These are phyloP conservation scores for Trichoderma orchidacearum DNA, from an alignment of 495 filamentous ascomycete species.

Conservation along the genomic window DNA sequence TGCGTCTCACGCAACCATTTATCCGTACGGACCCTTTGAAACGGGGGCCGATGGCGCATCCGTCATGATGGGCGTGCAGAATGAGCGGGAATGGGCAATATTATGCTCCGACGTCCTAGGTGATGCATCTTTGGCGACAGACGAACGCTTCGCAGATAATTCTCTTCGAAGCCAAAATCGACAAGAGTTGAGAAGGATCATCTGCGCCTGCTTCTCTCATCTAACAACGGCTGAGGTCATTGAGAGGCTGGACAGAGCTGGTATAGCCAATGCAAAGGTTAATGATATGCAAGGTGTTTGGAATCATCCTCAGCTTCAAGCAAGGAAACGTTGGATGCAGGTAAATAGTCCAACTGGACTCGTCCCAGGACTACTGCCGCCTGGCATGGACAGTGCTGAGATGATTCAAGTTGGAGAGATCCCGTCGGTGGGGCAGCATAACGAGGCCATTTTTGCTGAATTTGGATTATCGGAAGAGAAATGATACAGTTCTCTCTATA, in stretches of 20 bases:
- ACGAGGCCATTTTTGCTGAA: slow-evolving; percentile 21
- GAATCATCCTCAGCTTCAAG: slow-evolving; percentile 32
- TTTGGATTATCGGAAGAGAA: slow-evolving; percentile 10
- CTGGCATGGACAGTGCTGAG: slow-evolving; percentile 4
- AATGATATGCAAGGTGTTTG: slow-evolving; percentile 37
- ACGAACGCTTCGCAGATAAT: slow-evolving; percentile 25
- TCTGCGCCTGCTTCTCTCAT: slow-evolving; percentile 14
- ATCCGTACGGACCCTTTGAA: slow-evolving; percentile 39
- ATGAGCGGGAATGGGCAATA: slow-evolving; percentile 36
- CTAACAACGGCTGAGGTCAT: slow-evolving; percentile 18
- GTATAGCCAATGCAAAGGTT: slow-evolving; percentile 35
- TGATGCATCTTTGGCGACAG: slow-evolving; percentile 13
- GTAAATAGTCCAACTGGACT: slow-evolving; percentile 25
- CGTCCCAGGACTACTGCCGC: slow-evolving; percentile 30
- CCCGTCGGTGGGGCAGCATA: slow-evolving; percentile 28
- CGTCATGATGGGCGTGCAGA: slow-evolving; percentile 42
- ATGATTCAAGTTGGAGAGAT: slow-evolving; percentile 16
- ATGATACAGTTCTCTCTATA: too few species aligned
- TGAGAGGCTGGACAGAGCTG: slow-evolving; percentile 16
- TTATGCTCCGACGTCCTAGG: slow-evolving; percentile 25
- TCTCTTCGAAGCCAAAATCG: slow-evolving; percentile 19
- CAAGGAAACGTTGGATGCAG: slow-evolving; percentile 30
- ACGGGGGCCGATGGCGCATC: slow-evolving; percentile 25
- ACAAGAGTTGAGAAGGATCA: slow-evolving; percentile 17
- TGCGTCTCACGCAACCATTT: slow-evolving; percentile 36